A percentile compares a stretch with the other conserved stretches of the same genome.
Conservation (phyloP, 1,284 basidiomycete genomes). For the Fomitopsis schrenkii region DNA sequence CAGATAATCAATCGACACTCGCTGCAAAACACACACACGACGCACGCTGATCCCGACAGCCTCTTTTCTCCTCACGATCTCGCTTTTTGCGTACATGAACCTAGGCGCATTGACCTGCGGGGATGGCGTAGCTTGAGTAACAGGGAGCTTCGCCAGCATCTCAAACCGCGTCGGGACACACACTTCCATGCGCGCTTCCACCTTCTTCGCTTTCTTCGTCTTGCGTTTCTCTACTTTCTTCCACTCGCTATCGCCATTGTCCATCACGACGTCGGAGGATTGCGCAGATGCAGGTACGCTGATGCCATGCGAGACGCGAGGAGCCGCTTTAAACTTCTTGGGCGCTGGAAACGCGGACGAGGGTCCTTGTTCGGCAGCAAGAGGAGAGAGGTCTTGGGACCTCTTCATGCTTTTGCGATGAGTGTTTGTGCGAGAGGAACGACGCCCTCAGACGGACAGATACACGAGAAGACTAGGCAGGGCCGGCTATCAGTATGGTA, state of each 20-base stretch:
- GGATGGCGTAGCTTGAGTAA: conserved; percentile 6
- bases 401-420: conserved; percentile 30
- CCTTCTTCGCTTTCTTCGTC: conserved; percentile 65
- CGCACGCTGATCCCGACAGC: conserved; percentile 75
- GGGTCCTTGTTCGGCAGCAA: conserved; percentile 12
- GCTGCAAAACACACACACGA: neutral
- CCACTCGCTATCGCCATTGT: conserved; percentile 38
- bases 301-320: conserved; percentile 15
- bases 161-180: conserved; percentile 28
- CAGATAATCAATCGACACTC: neutral
- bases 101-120: conserved; percentile 56
- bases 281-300: conserved; percentile 10
- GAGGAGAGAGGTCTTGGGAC: conserved; percentile 21
- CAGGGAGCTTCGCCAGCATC: neutral
- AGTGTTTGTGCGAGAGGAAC: neutral
- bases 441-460: no score
- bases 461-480: no score
- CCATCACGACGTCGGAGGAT: conserved; percentile 2
- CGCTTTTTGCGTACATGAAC: conserved; percentile 76
- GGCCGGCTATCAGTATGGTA: no score
- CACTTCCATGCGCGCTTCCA: conserved; percentile 55
- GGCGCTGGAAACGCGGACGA: conserved; percentile 20
- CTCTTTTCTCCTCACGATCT: conserved; percentile 68
- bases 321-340: conserved; percentile 31
- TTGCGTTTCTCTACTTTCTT: conserved; percentile 72